Conservation (phyloP, 495 filamentous ascomycete genomes). For the Bombardia bombarda region DNA sequence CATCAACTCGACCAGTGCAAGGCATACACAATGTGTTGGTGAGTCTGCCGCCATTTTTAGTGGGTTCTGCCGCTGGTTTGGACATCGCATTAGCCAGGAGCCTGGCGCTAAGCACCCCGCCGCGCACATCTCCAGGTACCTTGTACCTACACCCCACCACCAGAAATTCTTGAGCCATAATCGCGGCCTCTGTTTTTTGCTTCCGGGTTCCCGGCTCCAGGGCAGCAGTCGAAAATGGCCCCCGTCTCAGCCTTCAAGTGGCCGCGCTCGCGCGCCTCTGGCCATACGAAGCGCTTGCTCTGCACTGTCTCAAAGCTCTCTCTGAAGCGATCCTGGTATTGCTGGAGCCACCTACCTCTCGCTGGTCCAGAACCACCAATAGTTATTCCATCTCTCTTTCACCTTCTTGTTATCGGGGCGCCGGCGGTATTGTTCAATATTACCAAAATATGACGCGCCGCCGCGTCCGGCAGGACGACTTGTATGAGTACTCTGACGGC, state of each 20-base stretch:
- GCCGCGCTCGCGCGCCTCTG: not conserved
- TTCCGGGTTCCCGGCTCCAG: not conserved
- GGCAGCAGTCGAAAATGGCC: constrained; percentile 1
- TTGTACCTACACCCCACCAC: not conserved
- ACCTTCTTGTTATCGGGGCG: constrained; percentile 4
- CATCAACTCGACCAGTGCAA: too few relatives aligned
- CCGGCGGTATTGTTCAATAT: constrained; percentile 3
- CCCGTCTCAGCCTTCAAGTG: constrained; percentile 1
- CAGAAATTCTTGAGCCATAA: constrained; percentile 1
- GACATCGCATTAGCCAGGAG: constrained; percentile 1
- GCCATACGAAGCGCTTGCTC: constrained; percentile 2
- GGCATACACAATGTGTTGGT: constrained; percentile 4
- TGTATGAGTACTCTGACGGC: constrained; percentile 2
- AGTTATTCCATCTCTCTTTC: constrained; percentile 5
- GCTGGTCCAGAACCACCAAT: constrained; percentile 3
- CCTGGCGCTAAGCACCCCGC: not conserved
- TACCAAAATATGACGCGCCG: constrained; percentile 4
- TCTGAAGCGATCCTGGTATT: constrained; percentile 4
- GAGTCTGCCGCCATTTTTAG: constrained; percentile 1
- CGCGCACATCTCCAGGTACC: not conserved
- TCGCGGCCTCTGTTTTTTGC: not conserved
- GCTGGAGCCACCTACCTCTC: constrained; percentile 2
- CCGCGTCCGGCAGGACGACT: constrained; percentile 4
- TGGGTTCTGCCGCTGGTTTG: constrained; percentile 1
- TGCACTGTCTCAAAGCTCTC: constrained; percentile 3